Evolutionary conservation across 192 early-diverging fungal genomes (phyloP).

Genomic region (Linnemannia hyalina): DNA sequence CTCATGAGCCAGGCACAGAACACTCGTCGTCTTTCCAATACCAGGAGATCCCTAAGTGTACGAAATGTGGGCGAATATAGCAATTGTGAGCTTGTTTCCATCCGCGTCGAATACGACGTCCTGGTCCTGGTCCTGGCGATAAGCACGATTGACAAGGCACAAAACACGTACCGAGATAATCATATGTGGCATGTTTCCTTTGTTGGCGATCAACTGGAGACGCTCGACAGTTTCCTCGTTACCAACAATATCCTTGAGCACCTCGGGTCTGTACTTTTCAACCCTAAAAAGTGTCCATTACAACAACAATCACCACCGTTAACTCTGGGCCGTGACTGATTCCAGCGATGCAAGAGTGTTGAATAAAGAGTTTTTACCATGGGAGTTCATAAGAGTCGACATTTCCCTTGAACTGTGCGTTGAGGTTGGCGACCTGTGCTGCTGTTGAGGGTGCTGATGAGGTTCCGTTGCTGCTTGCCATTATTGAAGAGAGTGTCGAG

Average conservation of each 20-base stretch:
- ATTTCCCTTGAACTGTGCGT: slow-evolving; percentile 62
- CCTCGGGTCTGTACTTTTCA: slow-evolving; percentile 93
- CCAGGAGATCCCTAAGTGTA: slow-evolving; percentile 85
- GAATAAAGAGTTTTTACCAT: slow-evolving; percentile 48
- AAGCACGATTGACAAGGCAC: neutral
- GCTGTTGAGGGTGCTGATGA: slow-evolving; percentile 20
- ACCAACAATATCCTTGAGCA: slow-evolving; percentile 92
- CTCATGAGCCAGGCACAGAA: slow-evolving; percentile 92
- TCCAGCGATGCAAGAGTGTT: neutral
- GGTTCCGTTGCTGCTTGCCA: slow-evolving; percentile 36
- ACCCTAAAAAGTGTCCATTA: slow-evolving; percentile 66
- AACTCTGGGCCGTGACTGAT: neutral
- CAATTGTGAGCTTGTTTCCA: neutral
- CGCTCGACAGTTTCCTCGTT: slow-evolving; percentile 93
- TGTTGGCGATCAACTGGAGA: slow-evolving; percentile 85
- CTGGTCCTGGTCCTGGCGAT: neutral
- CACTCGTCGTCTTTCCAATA: slow-evolving; percentile 98
- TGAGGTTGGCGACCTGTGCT: slow-evolving; percentile 37
- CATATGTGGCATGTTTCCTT: slow-evolving; percentile 97
- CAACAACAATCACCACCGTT: neutral
- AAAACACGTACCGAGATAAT: slow-evolving; percentile 80
- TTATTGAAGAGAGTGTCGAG: slow-evolving; percentile 6
- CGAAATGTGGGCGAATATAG: neutral
- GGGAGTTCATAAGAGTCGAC: slow-evolving; percentile 66
- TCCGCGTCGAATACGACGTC: neutral